Percentiles rank a stretch among this genome's conserved stretches.
Conservation (phyloP, 2,329 filamentous ascomycete genomes). For the Xylariaceae sp. region DNA sequence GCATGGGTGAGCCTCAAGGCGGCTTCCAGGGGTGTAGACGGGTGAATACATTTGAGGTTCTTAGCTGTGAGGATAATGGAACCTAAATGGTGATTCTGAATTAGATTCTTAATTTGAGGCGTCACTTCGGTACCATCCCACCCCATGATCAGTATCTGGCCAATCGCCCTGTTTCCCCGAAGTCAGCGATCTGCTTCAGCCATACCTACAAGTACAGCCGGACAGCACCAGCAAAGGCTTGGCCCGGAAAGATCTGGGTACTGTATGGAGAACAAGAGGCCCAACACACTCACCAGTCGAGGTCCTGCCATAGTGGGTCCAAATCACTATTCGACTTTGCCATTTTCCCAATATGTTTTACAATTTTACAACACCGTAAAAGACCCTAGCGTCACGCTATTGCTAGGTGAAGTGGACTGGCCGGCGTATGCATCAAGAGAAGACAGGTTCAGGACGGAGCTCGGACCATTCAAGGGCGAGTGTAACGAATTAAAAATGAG, state of each 20-base stretch:
- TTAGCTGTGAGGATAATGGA: constrained; percentile 84
- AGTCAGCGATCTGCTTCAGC: constrained; percentile 33
- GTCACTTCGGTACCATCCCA: constrained; percentile 85
- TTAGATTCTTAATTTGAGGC: constrained; percentile 78
- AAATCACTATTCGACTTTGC: constrained; percentile 49
- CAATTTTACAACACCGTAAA: constrained; percentile 23
- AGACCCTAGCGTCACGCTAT: constrained; percentile 27
- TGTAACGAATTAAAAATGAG: constrained; percentile 22
- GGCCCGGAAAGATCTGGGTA: constrained; percentile 14
- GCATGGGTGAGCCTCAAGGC: constrained; percentile 8
- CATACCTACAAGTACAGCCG: constrained; percentile 21
- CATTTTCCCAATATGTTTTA: constrained; percentile 38
- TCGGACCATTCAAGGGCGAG: constrained; percentile 22
- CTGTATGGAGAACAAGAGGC: neutral
- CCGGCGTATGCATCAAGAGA: constrained; percentile 3
- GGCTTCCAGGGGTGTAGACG: constrained; percentile 49
- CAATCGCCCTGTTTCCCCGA: constrained; percentile 61
- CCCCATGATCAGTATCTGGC: constrained; percentile 80
- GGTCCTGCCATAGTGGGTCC: constrained; percentile 73
- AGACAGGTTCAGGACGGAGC: constrained; percentile 9
- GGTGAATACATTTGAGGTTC: constrained; percentile 74
- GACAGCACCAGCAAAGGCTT: constrained; percentile 12
- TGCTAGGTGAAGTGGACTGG: constrained; percentile 21
- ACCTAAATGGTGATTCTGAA: constrained; percentile 83
- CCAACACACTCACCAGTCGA: constrained; percentile 66